Base-by-base conservation (phyloP, 2,329 filamentous ascomycete species). In the Cladophialophora immunda region DNA sequence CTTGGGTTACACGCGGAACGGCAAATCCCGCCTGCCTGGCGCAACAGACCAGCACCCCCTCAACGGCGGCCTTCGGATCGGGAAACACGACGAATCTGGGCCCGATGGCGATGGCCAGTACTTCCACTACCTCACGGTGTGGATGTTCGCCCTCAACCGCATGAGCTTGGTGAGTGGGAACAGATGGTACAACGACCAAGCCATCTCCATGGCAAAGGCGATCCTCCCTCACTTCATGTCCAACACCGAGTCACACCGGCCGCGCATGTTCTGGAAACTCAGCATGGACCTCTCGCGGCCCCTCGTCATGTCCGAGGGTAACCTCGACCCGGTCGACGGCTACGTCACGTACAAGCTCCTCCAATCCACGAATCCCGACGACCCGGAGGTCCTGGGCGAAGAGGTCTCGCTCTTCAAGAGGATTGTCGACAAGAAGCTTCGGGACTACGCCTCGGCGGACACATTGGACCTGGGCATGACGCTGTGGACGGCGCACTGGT, bases 71-170 rank as follows among this genome's bases (percentile, higher is more conserved):
- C 74, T 89, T 41, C 80, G 87, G 0, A 88, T 88, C 66, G 87
- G 87, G 29, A 89, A 88, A 73, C 68, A 80, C 13, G 77, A 82
- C 2, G 84, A 78, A 13, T 62, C 68, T 0, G 86, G 86, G 0
- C 73, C 77, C 1, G 85, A 88, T 60, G 79, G 81, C 7, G 86
- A 89, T 73, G 86, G 86, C 2, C 86, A 89, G 73, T 88, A 89
- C 67, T 85, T 87, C 70, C 86, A 88, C 71, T 88, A 88, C 69
- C 77, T 88, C 22, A 88, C 85, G 0, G 72, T 88, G 4, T 89
- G 86, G 86, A 87, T 88, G 85, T 88, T 87, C 73, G 85, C 86
- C 1, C 78, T 89, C 4, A 87, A 86, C 71, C 79, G 86, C 1
- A 77, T 87, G 47, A 79, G 83, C 0, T 67, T 83, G 38, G 85